Evolutionary conservation across 2,329 filamentous ascomycete species (phyloP).

Genomic region (Exophiala aquamarina): DNA sequence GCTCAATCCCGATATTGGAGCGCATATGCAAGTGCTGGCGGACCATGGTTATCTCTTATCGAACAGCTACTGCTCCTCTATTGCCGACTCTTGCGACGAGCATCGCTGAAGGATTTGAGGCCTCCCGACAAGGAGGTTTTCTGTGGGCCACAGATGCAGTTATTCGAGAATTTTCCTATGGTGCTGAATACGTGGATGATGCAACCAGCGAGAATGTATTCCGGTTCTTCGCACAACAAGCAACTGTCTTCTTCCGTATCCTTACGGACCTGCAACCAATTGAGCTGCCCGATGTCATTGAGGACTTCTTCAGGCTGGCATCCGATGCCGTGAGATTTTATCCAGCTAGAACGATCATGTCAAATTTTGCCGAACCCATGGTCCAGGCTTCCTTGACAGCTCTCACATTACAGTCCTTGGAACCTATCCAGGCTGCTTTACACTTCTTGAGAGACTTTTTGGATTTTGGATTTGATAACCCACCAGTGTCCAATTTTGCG

Average conservation of each 20-base stretch:
- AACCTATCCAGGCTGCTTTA: conserved; percentile 85
- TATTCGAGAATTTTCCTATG: conserved; percentile 90
- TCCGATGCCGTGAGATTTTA: conserved; percentile 93
- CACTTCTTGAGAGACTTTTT: conserved; percentile 92
- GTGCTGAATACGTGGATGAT: conserved; percentile 78
- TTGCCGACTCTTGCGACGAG: conserved; percentile 85
- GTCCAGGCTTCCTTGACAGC: conserved; percentile 85
- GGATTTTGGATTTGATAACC: conserved; percentile 78
- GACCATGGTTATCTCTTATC: conserved; percentile 94
- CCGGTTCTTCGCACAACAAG: conserved; percentile 91
- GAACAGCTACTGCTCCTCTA: conserved; percentile 82
- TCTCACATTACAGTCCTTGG: conserved; percentile 83
- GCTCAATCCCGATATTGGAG: conserved; percentile 86
- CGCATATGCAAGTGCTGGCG: conserved; percentile 93
- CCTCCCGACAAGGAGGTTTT: conserved; percentile 91
- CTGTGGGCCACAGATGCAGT: conserved; percentile 98
- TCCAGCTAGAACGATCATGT: conserved; percentile 77
- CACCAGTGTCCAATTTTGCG: conserved; percentile 56
- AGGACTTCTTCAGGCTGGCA: conserved; percentile 93
- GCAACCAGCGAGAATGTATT: conserved; percentile 86
- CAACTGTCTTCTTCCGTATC: conserved; percentile 82
- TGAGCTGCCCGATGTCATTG: conserved; percentile 82
- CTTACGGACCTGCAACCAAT: conserved; percentile 78
- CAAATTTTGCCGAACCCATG: conserved; percentile 75
- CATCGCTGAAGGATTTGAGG: conserved; percentile 78